phyloP scores from a whole-genome alignment of 768 basidiomycete genomes.

The Boletus reticuloceps region DNA sequence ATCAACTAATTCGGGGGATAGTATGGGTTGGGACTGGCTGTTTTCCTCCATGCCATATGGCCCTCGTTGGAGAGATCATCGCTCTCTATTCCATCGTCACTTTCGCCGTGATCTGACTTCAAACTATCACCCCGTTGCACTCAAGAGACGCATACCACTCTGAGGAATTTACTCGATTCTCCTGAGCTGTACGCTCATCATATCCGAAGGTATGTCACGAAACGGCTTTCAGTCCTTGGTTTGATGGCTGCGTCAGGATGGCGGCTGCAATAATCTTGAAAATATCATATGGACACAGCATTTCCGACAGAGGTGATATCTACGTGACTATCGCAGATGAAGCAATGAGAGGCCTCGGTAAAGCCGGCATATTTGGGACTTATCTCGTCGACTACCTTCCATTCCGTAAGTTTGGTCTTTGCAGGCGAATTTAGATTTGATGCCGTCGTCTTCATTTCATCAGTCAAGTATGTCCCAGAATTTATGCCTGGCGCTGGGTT shows the following conservation, averaged over 20 bases:
- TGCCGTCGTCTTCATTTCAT: background rate
- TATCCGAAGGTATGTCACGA: constrained; percentile 31
- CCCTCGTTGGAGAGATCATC: constrained; percentile 35
- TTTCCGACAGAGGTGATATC: constrained; percentile 37
- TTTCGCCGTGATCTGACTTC: constrained; percentile 30
- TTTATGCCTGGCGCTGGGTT: constrained; percentile 50
- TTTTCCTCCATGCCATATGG: constrained; percentile 43
- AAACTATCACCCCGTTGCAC: constrained; percentile 26
- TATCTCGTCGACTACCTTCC: constrained; percentile 42
- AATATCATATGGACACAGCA: constrained; percentile 40
- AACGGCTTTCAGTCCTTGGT: background rate
- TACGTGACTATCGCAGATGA: constrained; percentile 41
- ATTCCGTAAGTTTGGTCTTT: constrained; percentile 21
- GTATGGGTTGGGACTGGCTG: constrained; percentile 49
- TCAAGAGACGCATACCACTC: constrained; percentile 36
- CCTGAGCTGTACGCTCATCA: constrained; percentile 38
- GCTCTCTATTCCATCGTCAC: constrained; percentile 38
- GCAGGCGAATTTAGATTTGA: background rate
- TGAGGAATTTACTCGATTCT: constrained; percentile 36
- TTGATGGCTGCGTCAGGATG: constrained; percentile 18
- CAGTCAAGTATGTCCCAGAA: constrained; percentile 47
- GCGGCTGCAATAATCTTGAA: constrained; percentile 40
- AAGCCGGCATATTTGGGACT: constrained; percentile 42
- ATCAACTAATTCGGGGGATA: constrained; percentile 11
- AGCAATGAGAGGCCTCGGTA: constrained; percentile 35